Conservation (phyloP, 2,329 filamentous ascomycete species). For the Cordyceps javanica region DNA sequence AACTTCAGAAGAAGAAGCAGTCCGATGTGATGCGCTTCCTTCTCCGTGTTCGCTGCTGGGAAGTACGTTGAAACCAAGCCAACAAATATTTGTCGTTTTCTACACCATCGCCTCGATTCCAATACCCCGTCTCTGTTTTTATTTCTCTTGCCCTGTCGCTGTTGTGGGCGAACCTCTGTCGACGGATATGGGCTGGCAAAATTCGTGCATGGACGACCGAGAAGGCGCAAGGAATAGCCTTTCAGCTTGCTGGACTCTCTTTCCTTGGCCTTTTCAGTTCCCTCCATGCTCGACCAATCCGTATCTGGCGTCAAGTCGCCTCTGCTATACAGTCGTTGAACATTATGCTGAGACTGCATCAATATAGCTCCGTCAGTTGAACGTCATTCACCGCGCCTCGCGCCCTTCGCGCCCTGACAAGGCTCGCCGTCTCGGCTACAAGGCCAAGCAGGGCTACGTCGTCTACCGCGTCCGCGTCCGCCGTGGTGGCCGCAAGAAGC, state of each 20-base stretch:
- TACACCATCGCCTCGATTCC: constrained; percentile 13
- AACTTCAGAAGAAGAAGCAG: constrained; percentile 99
- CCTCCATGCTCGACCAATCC: neutral
- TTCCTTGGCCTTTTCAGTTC: neutral
- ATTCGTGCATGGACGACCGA: neutral
- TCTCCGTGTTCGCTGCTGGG: constrained; percentile 99
- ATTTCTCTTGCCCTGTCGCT: neutral
- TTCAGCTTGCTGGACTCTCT: neutral
- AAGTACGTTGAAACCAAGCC: constrained; percentile 66
- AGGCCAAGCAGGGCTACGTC: constrained; percentile 99
- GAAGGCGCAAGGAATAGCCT: neutral
- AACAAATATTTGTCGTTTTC: constrained; percentile 19
- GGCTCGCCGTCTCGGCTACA: constrained; percentile 99
- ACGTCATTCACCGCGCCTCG: constrained; percentile 98
- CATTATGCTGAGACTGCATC: constrained; percentile 99
- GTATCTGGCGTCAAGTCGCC: constrained; percentile 2
- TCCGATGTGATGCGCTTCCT: constrained; percentile 99
- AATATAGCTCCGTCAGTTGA: constrained; percentile 99
- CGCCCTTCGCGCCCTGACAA: constrained; percentile 98
- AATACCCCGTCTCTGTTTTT: constrained; percentile 6
- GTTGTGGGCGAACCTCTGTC: constrained; percentile 13
- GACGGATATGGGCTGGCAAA: constrained; percentile 1
- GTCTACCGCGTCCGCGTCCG: constrained; percentile 99
- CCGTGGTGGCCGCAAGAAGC: constrained; percentile 97
- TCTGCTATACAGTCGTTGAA: constrained; percentile 99